These are phyloP conservation scores for Hyphopichia pseudoburtonii DNA, from an alignment of 1,139 yeast species.

Conservation along the genomic window DNA sequence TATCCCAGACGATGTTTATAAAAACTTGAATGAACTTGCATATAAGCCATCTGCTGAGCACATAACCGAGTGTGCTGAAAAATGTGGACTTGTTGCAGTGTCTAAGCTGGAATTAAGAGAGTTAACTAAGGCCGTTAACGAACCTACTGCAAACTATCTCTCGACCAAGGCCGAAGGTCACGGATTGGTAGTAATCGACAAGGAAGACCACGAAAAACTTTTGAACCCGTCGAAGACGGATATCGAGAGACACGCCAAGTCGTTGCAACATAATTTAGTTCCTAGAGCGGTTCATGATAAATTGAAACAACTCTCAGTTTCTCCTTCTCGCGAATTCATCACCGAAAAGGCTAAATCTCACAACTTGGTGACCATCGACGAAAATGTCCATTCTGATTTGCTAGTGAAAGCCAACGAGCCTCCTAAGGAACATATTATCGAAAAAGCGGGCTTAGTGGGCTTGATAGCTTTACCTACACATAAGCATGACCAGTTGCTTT, in stretches of 20 bases:
- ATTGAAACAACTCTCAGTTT: conserved; percentile 9
- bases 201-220: neutral
- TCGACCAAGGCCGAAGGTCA: conserved; percentile 17
- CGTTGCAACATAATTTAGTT: conserved; percentile 3
- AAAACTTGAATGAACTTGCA: conserved; percentile 4
- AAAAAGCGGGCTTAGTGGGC: conserved; percentile 22
- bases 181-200: conserved; percentile 4
- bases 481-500: conserved; percentile 19
- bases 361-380: conserved; percentile 28
- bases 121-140: conserved; percentile 1
- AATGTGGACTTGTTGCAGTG: conserved; percentile 13
- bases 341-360: conserved; percentile 20
- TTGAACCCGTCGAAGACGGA: conserved; percentile 7
- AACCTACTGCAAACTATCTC: conserved; percentile 19
- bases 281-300: conserved; percentile 1
- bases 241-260: conserved; percentile 3
- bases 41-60: conserved; percentile 14
- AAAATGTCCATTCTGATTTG: conserved; percentile 25
- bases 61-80: conserved; percentile 11
- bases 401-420: conserved; percentile 27
- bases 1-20: conserved; percentile 7
- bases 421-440: conserved; percentile 22
- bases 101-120: conserved; percentile 2
- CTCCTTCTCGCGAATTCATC: conserved; percentile 20
- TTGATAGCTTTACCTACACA: conserved; percentile 24